Conservation (phyloP, 2,329 filamentous ascomycete genomes). For the Malbranchea zuffiana region DNA sequence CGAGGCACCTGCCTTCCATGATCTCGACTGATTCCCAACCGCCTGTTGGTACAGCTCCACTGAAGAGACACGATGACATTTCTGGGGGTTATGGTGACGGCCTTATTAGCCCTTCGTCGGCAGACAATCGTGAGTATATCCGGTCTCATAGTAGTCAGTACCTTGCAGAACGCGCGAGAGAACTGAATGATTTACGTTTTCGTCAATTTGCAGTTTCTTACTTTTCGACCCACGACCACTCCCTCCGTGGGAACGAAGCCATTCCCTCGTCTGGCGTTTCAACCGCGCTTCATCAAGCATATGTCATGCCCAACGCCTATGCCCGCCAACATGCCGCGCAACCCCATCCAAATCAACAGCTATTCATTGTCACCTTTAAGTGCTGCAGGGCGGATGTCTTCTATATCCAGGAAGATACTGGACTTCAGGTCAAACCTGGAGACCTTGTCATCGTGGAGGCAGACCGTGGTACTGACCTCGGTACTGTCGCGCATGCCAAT, state of each 20-base stretch:
- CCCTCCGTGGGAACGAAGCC: conserved; percentile 25
- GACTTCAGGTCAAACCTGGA: conserved; percentile 76
- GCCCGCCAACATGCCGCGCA: conserved; percentile 30
- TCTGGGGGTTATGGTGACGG: conserved; percentile 28
- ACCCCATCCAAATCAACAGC: conserved; percentile 34
- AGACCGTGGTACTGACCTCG: conserved; percentile 88
- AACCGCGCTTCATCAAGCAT: conserved; percentile 30
- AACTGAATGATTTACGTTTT: conserved; percentile 31
- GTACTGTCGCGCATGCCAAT: conserved; percentile 80
- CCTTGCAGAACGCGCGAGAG: conserved; percentile 23
- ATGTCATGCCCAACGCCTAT: conserved; percentile 29
- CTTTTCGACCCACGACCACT: conserved; percentile 31
- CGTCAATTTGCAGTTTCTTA: conserved; percentile 35
- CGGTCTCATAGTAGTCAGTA: conserved; percentile 26
- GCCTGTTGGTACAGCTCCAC: conserved; percentile 17
- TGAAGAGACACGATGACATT: conserved; percentile 31
- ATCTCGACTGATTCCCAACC: conserved; percentile 27
- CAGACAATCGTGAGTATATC: conserved; percentile 35
- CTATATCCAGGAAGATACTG: conserved; percentile 92
- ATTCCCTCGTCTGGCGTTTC: conserved; percentile 24
- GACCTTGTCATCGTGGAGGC: conserved; percentile 97
- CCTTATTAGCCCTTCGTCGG: conserved; percentile 27
- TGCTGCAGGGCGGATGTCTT: conserved; percentile 92
- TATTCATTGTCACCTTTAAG: conserved; percentile 93
- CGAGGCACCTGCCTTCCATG: conserved; percentile 35